Base-by-base conservation (phyloP, 768 basidiomycete species). In the Rhodotorula babjevae region DNA sequence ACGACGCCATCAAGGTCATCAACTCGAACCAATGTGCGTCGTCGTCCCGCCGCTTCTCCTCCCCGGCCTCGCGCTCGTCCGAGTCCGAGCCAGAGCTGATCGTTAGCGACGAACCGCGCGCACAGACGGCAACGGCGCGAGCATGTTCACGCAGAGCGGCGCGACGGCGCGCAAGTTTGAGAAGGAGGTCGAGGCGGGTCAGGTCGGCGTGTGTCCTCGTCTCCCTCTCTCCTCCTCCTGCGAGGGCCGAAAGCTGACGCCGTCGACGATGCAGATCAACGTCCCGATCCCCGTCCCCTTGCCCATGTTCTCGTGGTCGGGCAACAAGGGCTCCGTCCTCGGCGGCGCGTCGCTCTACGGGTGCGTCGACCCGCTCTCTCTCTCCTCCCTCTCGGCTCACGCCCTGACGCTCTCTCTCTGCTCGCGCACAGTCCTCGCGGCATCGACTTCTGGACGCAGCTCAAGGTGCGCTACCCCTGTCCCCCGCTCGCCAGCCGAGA, bases 111-210 rank as follows among this genome's bases (percentile, higher is more conserved):
- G 44, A 12, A 46, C 36, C 15, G 31, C 15, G 31, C 15, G 25
- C 8, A 6, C 72, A 82, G 81, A 78, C 72, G 82, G 95, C 15
- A 98, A 98, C 77, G 95, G 95, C 44, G 87, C 93, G 44, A 91
- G 93, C 31, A 92, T 96, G 80, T 98, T 97, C 81, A 99, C 95
- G 31, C 92, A 96, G 82, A 91, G 90, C 23, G 96, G 95, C 25
- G 91, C 95, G 47, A 92, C 93, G 14, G 95, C 93, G 27, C 87
- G 95, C 67, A 91, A 90, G 81, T 99, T 96, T 73, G 95, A 98
- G 82, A 84, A 84, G 21, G 85, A 88, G 59, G 88, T 95, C 65
- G 91, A 97, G 75, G 88, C 92, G 71, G 68, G 82, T 69, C 69
- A 84, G 74, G 87, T 99, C 78, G 95, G 95, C 53, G 25, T 42